Conservation (phyloP, 805 yeast genomes). For the Komagataella mondaviorum region DNA sequence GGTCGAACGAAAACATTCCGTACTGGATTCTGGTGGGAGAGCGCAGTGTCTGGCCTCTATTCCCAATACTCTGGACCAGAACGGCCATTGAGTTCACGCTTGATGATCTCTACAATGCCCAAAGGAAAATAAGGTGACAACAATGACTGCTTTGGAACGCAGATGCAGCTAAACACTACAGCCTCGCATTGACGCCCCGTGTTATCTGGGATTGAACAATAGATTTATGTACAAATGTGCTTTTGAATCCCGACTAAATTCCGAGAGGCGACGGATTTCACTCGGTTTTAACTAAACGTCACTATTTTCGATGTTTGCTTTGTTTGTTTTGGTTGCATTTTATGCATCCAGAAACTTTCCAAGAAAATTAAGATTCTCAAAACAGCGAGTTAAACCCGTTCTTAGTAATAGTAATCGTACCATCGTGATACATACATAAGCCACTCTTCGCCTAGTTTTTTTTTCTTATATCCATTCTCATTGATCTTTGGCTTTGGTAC, state of each 20-base stretch:
- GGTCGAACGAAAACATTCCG: constrained; percentile 58
- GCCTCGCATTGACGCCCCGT: neutral
- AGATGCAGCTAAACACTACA: neutral
- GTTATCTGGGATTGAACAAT: neutral
- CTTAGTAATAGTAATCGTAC: neutral
- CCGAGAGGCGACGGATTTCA: neutral
- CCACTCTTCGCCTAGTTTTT: neutral
- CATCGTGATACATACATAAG: neutral
- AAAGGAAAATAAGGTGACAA: constrained; percentile 9
- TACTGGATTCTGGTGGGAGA: constrained; percentile 91
- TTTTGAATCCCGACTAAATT: neutral
- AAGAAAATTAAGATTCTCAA: neutral
- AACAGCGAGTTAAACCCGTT: neutral
- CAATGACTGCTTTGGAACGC: neutral
- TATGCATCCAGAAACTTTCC: neutral
- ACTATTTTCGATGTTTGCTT: neutral
- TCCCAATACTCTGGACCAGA: constrained; percentile 74
- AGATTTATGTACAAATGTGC: no score
- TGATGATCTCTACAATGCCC: constrained; percentile 50
- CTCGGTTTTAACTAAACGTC: neutral
- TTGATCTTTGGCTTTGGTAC: neutral
- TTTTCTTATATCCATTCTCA: neutral
- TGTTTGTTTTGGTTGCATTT: neutral
- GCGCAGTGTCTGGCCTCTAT: constrained; percentile 83
- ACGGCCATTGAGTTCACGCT: constrained; percentile 83